Conservation (phyloP, 768 basidiomycete genomes). For the Trametes punicea region DNA sequence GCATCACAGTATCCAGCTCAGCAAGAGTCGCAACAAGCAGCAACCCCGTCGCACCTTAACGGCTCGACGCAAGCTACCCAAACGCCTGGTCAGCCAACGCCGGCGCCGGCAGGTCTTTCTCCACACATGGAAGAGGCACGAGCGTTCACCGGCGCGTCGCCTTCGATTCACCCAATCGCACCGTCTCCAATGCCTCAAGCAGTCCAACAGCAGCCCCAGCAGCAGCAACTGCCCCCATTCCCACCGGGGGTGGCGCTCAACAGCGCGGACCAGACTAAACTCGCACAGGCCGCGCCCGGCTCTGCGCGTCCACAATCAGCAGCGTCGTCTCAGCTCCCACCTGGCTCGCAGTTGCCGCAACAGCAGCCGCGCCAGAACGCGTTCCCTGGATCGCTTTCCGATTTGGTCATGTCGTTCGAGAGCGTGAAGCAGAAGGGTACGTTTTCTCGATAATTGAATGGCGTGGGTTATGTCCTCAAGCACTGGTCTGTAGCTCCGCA, state of each 20-base stretch:
- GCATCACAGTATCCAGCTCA: conserved; percentile 35
- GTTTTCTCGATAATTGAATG: conserved; percentile 10
- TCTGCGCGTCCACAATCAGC: conserved; percentile 48
- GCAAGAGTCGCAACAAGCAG: conserved; percentile 37
- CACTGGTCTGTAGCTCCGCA: conserved; percentile 50
- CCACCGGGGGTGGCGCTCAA: conserved; percentile 66
- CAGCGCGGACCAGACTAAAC: conserved; percentile 27
- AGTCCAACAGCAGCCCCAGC: conserved; percentile 28
- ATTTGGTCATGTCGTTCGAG: conserved; percentile 93
- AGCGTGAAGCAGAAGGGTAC: conserved; percentile 94
- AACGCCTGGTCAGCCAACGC: conserved; percentile 4
- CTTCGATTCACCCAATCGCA: conserved; percentile 2
- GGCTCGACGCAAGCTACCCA: conserved; percentile 29
- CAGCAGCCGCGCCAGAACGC: conserved; percentile 43
- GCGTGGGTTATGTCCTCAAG: conserved; percentile 4
- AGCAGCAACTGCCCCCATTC: conserved; percentile 43
- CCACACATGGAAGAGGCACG: conserved; percentile 50
- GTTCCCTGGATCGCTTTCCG: conserved; percentile 84
- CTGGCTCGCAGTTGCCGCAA: conserved; percentile 32
- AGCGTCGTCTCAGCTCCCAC: conserved; percentile 41
- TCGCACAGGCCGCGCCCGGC: conserved; percentile 30
- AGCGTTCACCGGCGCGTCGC: conserved; percentile 27
- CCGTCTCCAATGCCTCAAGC: conserved; percentile 31
- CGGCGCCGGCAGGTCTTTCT: conserved; percentile 37
- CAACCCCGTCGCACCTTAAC: conserved; percentile 32